Percentiles rank a stretch among this genome's conserved stretches.
phyloP scores from a whole-genome alignment of 352 stramenopile species.

The Pythium pyrilobum region DNA sequence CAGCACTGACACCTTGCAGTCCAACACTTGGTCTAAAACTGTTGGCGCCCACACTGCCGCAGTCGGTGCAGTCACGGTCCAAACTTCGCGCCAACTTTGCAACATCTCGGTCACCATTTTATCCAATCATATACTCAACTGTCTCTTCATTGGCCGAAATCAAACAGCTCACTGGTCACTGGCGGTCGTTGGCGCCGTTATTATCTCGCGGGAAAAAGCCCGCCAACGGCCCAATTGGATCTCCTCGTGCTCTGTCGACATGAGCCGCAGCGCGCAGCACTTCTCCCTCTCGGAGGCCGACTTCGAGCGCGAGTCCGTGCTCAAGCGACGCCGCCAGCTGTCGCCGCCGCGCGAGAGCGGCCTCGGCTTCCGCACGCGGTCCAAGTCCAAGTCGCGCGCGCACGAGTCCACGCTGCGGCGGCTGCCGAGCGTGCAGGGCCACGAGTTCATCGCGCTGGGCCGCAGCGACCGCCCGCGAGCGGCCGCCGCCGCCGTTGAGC shows the following conservation, averaged over 20 bases:
- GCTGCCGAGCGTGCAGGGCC: slow-evolving; percentile 17
- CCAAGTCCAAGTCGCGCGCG: slow-evolving; percentile 58
- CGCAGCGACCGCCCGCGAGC: slow-evolving; percentile 7
- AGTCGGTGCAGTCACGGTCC: too few species aligned
- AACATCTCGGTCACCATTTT: too few species aligned
- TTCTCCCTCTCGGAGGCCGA: slow-evolving; percentile 60
- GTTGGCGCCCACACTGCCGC: too few species aligned
- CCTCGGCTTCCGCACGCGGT: slow-evolving; percentile 34
- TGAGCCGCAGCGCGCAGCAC: slow-evolving; percentile 14
- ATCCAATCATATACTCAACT: too few species aligned
- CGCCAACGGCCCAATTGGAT: slow-evolving; percentile 5
- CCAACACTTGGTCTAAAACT: too few species aligned
- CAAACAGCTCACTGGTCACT: too few species aligned
- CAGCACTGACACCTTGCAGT: too few species aligned
- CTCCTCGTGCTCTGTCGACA: neutral
- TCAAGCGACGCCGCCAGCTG: slow-evolving; percentile 48
- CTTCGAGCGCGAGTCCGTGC: slow-evolving; percentile 44
- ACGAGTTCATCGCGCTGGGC: slow-evolving; percentile 52
- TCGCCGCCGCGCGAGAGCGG: slow-evolving; percentile 20
- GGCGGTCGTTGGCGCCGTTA: too few species aligned
- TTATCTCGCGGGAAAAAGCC: neutral
- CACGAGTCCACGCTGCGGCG: slow-evolving; percentile 19
- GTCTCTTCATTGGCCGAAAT: too few species aligned
- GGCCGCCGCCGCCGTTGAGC: neutral
- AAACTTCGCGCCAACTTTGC: too few species aligned